These are phyloP conservation scores for Yarrowia hollandica DNA, from an alignment of 805 yeast genomes.

Conservation along the genomic window DNA sequence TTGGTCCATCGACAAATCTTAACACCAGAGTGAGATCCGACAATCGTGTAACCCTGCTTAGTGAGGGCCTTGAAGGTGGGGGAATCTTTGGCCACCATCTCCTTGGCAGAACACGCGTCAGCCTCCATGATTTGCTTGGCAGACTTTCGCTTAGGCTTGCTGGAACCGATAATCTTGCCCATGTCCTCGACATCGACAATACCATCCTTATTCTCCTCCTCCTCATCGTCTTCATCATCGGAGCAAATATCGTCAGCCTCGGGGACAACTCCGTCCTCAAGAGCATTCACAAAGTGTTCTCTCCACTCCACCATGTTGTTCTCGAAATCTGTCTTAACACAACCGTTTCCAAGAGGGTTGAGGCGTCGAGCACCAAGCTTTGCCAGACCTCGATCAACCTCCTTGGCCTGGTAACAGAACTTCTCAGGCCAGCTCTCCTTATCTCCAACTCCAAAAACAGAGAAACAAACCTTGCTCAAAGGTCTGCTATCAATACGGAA, in stretches of 20 bases:
- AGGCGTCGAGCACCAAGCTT: conserved; percentile 84
- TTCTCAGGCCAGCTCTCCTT: conserved; percentile 76
- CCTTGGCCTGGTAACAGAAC: conserved; percentile 82
- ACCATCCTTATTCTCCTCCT: conserved; percentile 45
- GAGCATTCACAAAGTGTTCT: conserved; percentile 55
- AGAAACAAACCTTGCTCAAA: conserved; percentile 60
- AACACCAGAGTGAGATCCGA: conserved; percentile 93
- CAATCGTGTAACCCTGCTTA: conserved; percentile 89
- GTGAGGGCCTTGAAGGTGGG: conserved; percentile 87
- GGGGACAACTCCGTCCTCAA: conserved; percentile 66
- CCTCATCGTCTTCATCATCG: conserved; percentile 45
- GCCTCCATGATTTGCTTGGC: conserved; percentile 26
- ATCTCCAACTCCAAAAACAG: conserved; percentile 88
- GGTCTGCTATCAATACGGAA: conserved; percentile 85
- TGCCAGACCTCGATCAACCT: conserved; percentile 72
- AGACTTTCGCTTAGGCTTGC: conserved; percentile 32
- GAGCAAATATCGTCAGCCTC: conserved; percentile 59
- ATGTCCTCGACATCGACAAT: conserved; percentile 86
- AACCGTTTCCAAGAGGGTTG: conserved; percentile 79
- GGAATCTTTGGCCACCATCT: conserved; percentile 87
- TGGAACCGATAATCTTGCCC: conserved; percentile 56
- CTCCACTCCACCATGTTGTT: conserved; percentile 66
- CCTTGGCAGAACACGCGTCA: conserved; percentile 49
- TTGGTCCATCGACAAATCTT: conserved; percentile 96
- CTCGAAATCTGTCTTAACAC: conserved; percentile 63